A percentile compares a stretch with the other conserved stretches of the same genome.
Conservation (phyloP, 2,329 filamentous ascomycete species). For the Clonostachys rosea region DNA sequence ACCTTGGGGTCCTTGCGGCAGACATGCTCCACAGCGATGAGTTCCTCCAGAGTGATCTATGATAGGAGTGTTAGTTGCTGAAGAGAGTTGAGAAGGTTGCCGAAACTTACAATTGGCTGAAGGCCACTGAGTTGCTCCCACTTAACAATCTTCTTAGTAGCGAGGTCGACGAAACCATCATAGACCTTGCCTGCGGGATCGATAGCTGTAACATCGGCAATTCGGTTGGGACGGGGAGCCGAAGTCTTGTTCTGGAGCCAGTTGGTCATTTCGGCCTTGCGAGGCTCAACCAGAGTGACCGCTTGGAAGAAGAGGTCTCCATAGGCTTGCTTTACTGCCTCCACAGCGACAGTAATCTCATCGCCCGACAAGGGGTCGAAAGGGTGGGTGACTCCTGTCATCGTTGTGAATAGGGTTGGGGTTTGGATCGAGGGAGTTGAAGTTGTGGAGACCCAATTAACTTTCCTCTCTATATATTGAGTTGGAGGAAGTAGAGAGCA, state of each 20-base stretch:
- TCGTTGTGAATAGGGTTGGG: background rate
- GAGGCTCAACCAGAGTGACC: slow-evolving; percentile 78
- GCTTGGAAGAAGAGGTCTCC: slow-evolving; percentile 79
- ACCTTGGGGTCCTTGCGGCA: slow-evolving; percentile 76
- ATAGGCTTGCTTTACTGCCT: slow-evolving; percentile 65
- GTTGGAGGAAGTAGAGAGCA: background rate
- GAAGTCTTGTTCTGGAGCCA: slow-evolving; percentile 67
- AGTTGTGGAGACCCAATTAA: background rate
- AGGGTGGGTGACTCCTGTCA: slow-evolving; percentile 50
- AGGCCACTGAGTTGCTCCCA: slow-evolving; percentile 75
- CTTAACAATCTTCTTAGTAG: slow-evolving; percentile 58
- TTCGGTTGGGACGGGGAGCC: slow-evolving; percentile 58
- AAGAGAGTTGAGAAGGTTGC: background rate
- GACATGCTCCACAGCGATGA: slow-evolving; percentile 73
- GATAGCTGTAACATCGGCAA: slow-evolving; percentile 82
- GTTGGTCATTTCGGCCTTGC: slow-evolving; percentile 76
- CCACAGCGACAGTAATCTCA: slow-evolving; percentile 71
- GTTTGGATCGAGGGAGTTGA: no score
- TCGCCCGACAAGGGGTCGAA: slow-evolving; percentile 69
- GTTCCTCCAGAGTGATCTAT: slow-evolving; percentile 86
- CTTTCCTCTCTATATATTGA: background rate
- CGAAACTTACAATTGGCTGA: slow-evolving; percentile 65
- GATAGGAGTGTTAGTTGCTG: slow-evolving; percentile 4
- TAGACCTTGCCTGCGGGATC: slow-evolving; percentile 73
- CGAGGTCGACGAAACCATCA: slow-evolving; percentile 76